Evolutionary conservation across 2,329 filamentous ascomycete genomes (phyloP).

Genomic region (Monosporascus ibericus): DNA sequence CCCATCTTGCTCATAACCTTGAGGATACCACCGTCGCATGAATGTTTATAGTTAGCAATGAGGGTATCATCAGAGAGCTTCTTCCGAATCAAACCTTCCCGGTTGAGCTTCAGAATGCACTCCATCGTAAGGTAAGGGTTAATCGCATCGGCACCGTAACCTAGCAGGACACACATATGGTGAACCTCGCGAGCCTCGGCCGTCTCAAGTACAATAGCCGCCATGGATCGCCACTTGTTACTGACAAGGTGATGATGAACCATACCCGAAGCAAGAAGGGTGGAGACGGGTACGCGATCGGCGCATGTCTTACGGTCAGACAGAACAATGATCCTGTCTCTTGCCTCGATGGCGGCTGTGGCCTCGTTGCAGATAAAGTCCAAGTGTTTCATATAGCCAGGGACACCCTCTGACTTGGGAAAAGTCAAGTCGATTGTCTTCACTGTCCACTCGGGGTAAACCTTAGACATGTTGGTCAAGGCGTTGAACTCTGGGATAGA

Average conservation of each 20-base stretch:
- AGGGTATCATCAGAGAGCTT: constrained; percentile 75
- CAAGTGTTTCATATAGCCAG: constrained; percentile 80
- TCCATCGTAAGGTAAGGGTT: constrained; percentile 95
- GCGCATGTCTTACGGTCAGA: constrained; percentile 82
- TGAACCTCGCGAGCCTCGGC: constrained; percentile 95
- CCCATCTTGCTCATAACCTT: constrained; percentile 99
- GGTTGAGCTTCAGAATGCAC: constrained; percentile 94
- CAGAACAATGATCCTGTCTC: constrained; percentile 79
- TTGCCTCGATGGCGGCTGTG: constrained; percentile 75
- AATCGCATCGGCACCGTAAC: constrained; percentile 89
- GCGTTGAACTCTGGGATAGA: constrained; percentile 89
- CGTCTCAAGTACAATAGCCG: constrained; percentile 82
- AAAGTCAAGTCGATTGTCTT: constrained; percentile 91
- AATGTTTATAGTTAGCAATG: constrained; percentile 95
- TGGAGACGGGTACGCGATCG: constrained; percentile 78
- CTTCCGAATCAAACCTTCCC: constrained; percentile 88
- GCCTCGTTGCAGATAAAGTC: constrained; percentile 83
- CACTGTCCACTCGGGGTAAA: constrained; percentile 78
- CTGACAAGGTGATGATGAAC: constrained; percentile 92
- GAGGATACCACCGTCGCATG: constrained; percentile 89
- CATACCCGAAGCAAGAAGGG: constrained; percentile 83
- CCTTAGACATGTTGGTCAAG: constrained; percentile 66
- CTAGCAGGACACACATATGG: constrained; percentile 96
- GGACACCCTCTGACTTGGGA: constrained; percentile 73
- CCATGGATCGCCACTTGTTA: constrained; percentile 92